Base-by-base conservation (phyloP, 106 monocot genomes). In the Narthecium ossifragum region DNA sequence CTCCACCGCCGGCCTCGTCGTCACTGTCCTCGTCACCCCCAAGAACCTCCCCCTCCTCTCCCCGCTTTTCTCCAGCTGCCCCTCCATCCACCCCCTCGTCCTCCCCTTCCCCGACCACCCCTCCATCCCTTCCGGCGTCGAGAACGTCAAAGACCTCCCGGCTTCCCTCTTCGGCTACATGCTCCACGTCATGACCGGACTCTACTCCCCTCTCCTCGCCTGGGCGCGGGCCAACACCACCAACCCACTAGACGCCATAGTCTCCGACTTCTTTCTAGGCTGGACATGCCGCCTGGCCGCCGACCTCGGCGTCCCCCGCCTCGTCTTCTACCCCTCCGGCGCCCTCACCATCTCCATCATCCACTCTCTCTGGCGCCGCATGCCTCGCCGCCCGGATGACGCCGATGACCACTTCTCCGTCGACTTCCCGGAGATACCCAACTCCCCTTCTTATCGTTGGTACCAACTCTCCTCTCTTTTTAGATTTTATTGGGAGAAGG, bases 201-300 rank as follows among this genome's bases (percentile, higher is more conserved):
- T 91, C 50, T 65, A 40, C 51, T 21, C 22, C 21, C 85, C 85
- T 11, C 61, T 85, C n/a, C 65, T 76, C 46, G 4, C 26, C 11
- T 91, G 85, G 90, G 76, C 70, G 21, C 46, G 60, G 8, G 27
- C 63, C 24, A 17, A 31, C n/a, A 2, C 78, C n/a, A 2, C 78
- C 3, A n/a, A 40, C 29, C 51, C 67, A 0, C 67, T 76, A 1
- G 26, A 23, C n/a, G 67, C 69, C 24, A 70, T 83, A 55, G 11
- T 80, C 21, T 79, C 73, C 59, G 87, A 87, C 67, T 70, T 82
- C 39, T 76, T 85, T 64, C 34, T 60, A 31, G 85, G 80, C 8
- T 85, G 80, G 85, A 71, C 80, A 7, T 27, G 55, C 1, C 27
- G 29, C 36, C 55, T 80, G 14, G 80, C 85, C 38, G 46, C 26